Percentiles rank a stretch among this genome's conserved stretches.
Evolutionary conservation across 164 flowering plant species (phyloP).

Genomic region (Annona cherimola): DNA sequence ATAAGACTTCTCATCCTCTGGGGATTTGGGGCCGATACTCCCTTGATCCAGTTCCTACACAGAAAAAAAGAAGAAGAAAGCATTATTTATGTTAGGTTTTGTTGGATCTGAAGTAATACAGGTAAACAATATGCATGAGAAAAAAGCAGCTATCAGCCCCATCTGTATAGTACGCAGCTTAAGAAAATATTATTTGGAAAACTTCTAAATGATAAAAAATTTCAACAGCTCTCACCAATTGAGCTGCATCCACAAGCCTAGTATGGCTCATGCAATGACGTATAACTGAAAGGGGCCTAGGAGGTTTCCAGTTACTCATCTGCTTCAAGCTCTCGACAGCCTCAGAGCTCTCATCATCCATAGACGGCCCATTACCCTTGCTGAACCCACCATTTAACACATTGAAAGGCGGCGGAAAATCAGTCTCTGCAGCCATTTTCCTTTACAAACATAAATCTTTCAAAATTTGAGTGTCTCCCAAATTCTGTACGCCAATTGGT

Average conservation of each 20-base stretch:
- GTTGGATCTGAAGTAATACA: not conserved
- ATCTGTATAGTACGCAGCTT: not conserved
- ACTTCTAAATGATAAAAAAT: not conserved
- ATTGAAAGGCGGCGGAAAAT: constrained; percentile 23
- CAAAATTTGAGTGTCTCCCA: constrained; percentile 5
- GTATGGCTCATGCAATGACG: constrained; percentile 51
- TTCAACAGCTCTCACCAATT: constrained; percentile 29
- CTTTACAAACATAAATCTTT: constrained; percentile 20
- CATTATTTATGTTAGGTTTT: not conserved
- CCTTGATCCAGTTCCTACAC: constrained; percentile 45
- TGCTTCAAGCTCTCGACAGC: constrained; percentile 29
- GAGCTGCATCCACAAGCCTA: constrained; percentile 24
- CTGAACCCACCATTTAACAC: constrained; percentile 24
- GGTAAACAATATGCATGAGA: not conserved
- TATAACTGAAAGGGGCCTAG: constrained; percentile 38
- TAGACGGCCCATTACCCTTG: constrained; percentile 18
- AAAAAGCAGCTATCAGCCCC: not conserved
- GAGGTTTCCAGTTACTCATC: constrained; percentile 42
- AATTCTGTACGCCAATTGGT: not conserved
- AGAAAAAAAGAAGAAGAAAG: not conserved
- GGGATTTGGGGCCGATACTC: constrained; percentile 26
- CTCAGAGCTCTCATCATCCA: constrained; percentile 34
- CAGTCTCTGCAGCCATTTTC: constrained; percentile 38
- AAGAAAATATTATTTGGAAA: not conserved
- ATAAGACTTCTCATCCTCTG: constrained; percentile 38